A percentile compares a stretch with the other conserved stretches of the same genome.
phyloP scores from a whole-genome alignment of 2,329 filamentous ascomycete species.

The Verticillium nonalfalfae region DNA sequence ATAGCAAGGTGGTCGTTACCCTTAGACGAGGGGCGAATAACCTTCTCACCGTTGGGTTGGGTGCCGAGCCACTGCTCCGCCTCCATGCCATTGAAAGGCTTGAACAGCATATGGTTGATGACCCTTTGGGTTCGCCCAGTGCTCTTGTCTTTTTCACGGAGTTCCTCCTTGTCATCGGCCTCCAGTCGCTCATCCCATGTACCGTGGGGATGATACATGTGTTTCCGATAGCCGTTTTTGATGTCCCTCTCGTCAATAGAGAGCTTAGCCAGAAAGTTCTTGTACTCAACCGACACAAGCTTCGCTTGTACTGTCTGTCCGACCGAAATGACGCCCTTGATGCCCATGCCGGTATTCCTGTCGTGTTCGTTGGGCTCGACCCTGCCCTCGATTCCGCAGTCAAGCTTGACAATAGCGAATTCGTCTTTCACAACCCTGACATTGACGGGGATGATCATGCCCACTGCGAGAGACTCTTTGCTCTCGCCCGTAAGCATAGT shows the following conservation, averaged over 20 bases:
- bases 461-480: constrained; percentile 70
- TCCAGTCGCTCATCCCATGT: constrained; percentile 89
- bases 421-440: constrained; percentile 86
- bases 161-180: constrained; percentile 70
- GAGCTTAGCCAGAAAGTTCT: constrained; percentile 76
- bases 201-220: constrained; percentile 64
- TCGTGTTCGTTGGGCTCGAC: constrained; percentile 60
- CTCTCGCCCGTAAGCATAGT: constrained; percentile 97
- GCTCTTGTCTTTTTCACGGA: constrained; percentile 79
- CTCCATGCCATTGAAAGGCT: constrained; percentile 84
- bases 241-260: constrained; percentile 79
- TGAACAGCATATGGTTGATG: constrained; percentile 96
- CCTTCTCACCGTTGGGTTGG: constrained; percentile 79
- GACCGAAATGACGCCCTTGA: constrained; percentile 66
- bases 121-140: constrained; percentile 86
- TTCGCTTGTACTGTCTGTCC: constrained; percentile 87
- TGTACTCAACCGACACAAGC: constrained; percentile 80
- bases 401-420: constrained; percentile 87
- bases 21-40: constrained; percentile 92
- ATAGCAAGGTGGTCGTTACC: constrained; percentile 92
- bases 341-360: constrained; percentile 44
- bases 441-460: constrained; percentile 88
- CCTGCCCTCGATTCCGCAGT: constrained; percentile 88
- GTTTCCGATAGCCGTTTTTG: constrained; percentile 63
- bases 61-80: constrained; percentile 90